Conservation (phyloP, 768 basidiomycete genomes). For the Hortiboletus flavorubellus region DNA sequence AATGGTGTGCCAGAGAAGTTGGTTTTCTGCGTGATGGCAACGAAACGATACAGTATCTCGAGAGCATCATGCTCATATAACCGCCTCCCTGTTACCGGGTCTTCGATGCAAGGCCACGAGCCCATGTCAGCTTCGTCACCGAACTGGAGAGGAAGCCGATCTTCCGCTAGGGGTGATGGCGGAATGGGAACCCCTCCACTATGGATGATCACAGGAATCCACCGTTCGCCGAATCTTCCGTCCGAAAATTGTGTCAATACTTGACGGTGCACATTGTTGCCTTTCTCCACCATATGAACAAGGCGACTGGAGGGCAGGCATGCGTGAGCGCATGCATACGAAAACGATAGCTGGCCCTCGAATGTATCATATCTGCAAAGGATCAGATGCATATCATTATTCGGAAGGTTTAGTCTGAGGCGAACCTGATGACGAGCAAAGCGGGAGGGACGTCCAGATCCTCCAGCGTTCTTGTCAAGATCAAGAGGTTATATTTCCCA, state of each 20-base stretch:
- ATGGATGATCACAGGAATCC: conserved; percentile 47
- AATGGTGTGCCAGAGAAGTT: conserved; percentile 12
- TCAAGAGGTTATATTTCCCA: conserved; percentile 61
- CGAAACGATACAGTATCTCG: conserved; percentile 52
- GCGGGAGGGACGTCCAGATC: conserved; percentile 58
- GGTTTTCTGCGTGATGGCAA: conserved; percentile 22
- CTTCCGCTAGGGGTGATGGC: conserved; percentile 40
- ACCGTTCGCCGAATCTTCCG: conserved; percentile 41
- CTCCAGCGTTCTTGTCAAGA: conserved; percentile 56
- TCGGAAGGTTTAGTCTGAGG: not conserved
- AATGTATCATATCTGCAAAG: conserved; percentile 39
- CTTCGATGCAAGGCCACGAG: conserved; percentile 42
- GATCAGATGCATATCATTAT: conserved; percentile 9
- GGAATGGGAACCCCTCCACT: conserved; percentile 39
- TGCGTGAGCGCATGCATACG: conserved; percentile 48
- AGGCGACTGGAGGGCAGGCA: conserved; percentile 48
- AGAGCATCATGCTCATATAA: conserved; percentile 60
- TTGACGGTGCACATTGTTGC: conserved; percentile 52
- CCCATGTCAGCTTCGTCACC: conserved; percentile 39
- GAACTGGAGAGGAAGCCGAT: conserved; percentile 41
- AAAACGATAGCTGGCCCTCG: conserved; percentile 60
- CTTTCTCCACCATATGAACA: conserved; percentile 61
- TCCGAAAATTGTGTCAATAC: conserved; percentile 44
- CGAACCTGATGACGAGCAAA: conserved; percentile 61
- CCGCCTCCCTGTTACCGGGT: conserved; percentile 59